Evolutionary conservation across 2,329 filamentous ascomycete species (phyloP).

Genomic region (Biscogniauxia marginata): DNA sequence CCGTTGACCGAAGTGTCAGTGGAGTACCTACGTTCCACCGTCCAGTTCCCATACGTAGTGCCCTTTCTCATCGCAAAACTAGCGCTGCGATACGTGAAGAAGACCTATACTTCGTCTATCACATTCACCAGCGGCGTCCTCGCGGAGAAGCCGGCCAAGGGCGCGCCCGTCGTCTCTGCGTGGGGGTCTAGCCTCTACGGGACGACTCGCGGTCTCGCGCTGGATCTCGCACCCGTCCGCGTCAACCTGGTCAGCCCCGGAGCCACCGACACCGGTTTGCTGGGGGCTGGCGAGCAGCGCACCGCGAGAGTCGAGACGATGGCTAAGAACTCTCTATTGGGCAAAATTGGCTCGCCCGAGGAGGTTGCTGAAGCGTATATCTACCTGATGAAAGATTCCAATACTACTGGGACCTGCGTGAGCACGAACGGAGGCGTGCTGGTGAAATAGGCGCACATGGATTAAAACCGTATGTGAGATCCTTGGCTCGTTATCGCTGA

Average conservation of each 20-base stretch:
- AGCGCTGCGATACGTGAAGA: conserved; percentile 42
- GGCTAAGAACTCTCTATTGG: conserved; percentile 16
- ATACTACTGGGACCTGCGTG: conserved; percentile 35
- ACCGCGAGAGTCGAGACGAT: conserved; percentile 22
- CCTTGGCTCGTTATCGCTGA: neutral
- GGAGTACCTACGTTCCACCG: conserved; percentile 40
- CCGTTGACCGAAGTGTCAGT: conserved; percentile 42
- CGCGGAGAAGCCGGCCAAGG: conserved; percentile 48
- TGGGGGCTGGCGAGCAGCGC: conserved; percentile 29
- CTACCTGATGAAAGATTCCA: conserved; percentile 42
- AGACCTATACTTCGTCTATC: conserved; percentile 44
- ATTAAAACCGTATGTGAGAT: neutral
- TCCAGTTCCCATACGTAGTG: conserved; percentile 50
- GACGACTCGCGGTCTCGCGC: conserved; percentile 54
- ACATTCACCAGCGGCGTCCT: conserved; percentile 56
- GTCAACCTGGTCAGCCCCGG: conserved; percentile 64
- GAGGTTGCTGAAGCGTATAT: conserved; percentile 44
- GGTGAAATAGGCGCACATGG: conserved; percentile 1
- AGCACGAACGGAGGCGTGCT: conserved; percentile 13
- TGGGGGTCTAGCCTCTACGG: conserved; percentile 52
- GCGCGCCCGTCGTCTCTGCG: conserved; percentile 49
- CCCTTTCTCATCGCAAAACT: conserved; percentile 53
- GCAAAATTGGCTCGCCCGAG: conserved; percentile 32
- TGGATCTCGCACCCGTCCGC: conserved; percentile 62
- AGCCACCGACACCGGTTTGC: conserved; percentile 45